phyloP scores from a whole-genome alignment of 192 early-diverging fungal genomes.

The Umbelopsis ramanniana region DNA sequence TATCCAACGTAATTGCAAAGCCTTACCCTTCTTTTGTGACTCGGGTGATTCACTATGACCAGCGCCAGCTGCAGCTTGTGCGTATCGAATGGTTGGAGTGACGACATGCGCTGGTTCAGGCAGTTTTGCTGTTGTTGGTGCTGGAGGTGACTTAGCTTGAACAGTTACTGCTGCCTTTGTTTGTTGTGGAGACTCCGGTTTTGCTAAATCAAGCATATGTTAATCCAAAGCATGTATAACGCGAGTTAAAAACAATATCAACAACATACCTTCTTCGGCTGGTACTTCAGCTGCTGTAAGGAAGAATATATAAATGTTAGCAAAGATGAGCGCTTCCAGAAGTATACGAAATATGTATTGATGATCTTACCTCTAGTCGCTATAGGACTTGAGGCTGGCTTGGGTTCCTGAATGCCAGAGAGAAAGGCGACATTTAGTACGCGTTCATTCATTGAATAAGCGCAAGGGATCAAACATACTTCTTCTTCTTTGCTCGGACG shows the following conservation, averaged over 20 bases:
- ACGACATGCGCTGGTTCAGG: conserved; percentile 6
- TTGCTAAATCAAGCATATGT: background rate
- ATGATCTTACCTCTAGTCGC: background rate
- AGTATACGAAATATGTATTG: background rate
- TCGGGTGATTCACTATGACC: conserved; percentile 4
- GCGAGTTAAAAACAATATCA: background rate
- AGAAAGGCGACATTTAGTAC: background rate
- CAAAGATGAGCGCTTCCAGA: background rate
- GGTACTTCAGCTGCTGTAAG: background rate
- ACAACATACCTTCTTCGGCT: background rate
- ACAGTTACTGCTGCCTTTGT: background rate
- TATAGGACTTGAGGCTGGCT: background rate
- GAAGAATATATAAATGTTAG: background rate
- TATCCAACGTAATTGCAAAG: too few species aligned
- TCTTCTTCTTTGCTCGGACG: conserved; percentile 47
- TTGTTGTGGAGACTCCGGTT: background rate
- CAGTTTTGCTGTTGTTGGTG: conserved; percentile 4
- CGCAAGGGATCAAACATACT: background rate
- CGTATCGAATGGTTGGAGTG: conserved; percentile 9
- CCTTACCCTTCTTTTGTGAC: background rate
- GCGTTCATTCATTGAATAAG: background rate
- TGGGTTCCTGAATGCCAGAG: background rate
- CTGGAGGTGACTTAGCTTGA: background rate
- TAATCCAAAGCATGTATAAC: too few species aligned
- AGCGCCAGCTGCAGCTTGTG: conserved; percentile 28